A percentile compares a stretch with the other conserved stretches of the same genome.
Evolutionary conservation across 257 asterid species (phyloP).

Genomic region (Coffea eugenioides): DNA sequence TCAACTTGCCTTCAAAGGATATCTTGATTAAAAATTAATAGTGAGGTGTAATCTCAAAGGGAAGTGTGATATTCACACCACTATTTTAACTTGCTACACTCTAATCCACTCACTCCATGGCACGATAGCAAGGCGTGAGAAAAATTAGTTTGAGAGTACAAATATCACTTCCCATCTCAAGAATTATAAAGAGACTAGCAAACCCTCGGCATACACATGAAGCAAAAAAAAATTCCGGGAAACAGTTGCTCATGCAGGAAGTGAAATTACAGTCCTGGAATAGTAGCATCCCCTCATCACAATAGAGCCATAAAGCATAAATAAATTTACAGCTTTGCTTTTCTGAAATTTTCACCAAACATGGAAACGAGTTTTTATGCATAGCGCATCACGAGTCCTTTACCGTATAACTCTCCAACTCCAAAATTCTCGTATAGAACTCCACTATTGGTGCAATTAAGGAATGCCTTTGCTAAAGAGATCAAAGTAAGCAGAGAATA

Average conservation of each 20-base stretch:
- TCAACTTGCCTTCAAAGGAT: no score
- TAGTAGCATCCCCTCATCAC: neutral
- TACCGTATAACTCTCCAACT: neutral
- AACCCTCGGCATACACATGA: neutral
- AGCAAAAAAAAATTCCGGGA: neutral
- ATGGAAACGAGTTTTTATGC: neutral
- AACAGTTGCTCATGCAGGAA: neutral
- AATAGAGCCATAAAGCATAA: neutral
- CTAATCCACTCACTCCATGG: no score
- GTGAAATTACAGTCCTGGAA: neutral
- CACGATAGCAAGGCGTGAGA: no score
- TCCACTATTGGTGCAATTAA: neutral
- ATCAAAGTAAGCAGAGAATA: neutral
- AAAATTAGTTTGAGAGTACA: no score
- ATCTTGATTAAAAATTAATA: no score
- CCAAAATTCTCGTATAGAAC: neutral
- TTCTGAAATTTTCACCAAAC: neutral
- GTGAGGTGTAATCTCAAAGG: neutral
- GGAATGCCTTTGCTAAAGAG: neutral
- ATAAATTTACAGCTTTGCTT: neutral
- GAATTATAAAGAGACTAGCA: neutral
- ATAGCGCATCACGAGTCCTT: neutral
- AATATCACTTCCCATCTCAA: no score
- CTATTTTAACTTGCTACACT: no score
- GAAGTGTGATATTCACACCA: no score